These are phyloP conservation scores for Trametes versicolor DNA, from an alignment of 1,284 basidiomycete species.

Conservation along the genomic window DNA sequence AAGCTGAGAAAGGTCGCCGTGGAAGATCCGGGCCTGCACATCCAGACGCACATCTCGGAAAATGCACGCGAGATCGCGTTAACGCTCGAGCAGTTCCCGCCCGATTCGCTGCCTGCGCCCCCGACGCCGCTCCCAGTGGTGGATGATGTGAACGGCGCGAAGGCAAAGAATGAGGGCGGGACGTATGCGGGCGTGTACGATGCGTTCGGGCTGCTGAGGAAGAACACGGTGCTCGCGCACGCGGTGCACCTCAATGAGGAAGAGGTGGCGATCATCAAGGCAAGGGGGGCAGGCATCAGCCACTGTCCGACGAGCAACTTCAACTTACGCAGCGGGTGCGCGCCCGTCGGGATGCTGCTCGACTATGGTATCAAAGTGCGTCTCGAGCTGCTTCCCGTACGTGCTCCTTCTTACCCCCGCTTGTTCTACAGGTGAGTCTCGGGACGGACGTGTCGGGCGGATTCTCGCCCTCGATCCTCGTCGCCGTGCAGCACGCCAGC, in stretches of 20 bases:
- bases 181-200: conserved; percentile 89
- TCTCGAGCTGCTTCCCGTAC: not conserved
- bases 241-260: conserved; percentile 82
- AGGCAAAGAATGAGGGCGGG: conserved; percentile 48
- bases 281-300: conserved; percentile 79
- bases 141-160: conserved; percentile 26
- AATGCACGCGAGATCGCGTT: conserved; percentile 81
- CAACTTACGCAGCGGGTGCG: conserved; percentile 87
- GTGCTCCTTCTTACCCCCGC: not conserved
- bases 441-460: conserved; percentile 96
- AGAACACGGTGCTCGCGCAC: conserved; percentile 91
- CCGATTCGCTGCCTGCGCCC: conserved; percentile 32
- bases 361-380: conserved; percentile 87
- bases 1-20: conserved; percentile 70
- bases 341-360: conserved; percentile 81
- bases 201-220: conserved; percentile 75
- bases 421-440: conserved; percentile 72
- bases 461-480: conserved; percentile 85
- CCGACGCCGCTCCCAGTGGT: conserved; percentile 16
- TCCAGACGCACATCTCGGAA: conserved; percentile 96
- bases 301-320: conserved; percentile 97
- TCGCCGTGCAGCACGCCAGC: conserved; percentile 85
- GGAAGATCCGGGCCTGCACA: conserved; percentile 67
- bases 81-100: conserved; percentile 74
- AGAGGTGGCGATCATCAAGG: conserved; percentile 81